Percentiles rank a stretch among this genome's conserved stretches.
phyloP scores from a whole-genome alignment of 192 early-diverging fungal species.

The Coemansia sp. region DNA sequence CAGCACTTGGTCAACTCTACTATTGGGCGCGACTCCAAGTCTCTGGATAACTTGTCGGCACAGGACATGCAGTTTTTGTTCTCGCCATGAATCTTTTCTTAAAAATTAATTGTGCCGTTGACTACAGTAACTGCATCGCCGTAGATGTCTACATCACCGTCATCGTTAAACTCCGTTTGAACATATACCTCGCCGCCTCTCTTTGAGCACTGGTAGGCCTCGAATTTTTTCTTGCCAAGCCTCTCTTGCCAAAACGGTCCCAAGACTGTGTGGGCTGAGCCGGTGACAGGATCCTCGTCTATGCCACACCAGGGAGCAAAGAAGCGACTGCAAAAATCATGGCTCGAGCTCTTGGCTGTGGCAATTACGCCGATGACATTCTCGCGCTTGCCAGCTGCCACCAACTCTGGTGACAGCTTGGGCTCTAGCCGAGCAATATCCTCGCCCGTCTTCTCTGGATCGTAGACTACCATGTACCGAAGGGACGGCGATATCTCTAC shows the following conservation, averaged over 20 bases:
- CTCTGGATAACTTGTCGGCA: constrained; percentile 66
- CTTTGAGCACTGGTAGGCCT: constrained; percentile 24
- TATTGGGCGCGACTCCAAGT: constrained; percentile 77
- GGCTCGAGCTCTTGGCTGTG: not conserved
- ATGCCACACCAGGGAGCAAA: constrained; percentile 45
- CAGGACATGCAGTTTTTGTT: constrained; percentile 87
- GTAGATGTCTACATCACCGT: constrained; percentile 9
- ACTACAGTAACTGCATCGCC: constrained; percentile 21
- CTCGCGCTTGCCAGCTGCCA: constrained; percentile 12
- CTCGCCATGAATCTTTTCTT: constrained; percentile 56
- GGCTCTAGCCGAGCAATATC: constrained; percentile 1
- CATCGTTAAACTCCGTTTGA: not conserved
- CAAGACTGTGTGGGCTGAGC: constrained; percentile 36
- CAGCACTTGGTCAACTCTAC: constrained; percentile 83
- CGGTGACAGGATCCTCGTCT: constrained; percentile 49
- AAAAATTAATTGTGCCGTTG: constrained; percentile 12
- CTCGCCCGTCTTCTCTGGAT: not conserved
- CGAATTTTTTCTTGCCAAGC: constrained; percentile 8
- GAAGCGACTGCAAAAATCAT: constrained; percentile 32
- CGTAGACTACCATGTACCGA: constrained; percentile 18
- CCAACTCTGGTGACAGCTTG: not conserved
- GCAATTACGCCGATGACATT: constrained; percentile 2
- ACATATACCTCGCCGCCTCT: constrained; percentile 17
- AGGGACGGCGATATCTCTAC: constrained; percentile 21
- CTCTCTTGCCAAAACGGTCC: constrained; percentile 29